Evolutionary conservation across 192 early-diverging fungal species (phyloP).

Genomic region (Coemansia sp.): DNA sequence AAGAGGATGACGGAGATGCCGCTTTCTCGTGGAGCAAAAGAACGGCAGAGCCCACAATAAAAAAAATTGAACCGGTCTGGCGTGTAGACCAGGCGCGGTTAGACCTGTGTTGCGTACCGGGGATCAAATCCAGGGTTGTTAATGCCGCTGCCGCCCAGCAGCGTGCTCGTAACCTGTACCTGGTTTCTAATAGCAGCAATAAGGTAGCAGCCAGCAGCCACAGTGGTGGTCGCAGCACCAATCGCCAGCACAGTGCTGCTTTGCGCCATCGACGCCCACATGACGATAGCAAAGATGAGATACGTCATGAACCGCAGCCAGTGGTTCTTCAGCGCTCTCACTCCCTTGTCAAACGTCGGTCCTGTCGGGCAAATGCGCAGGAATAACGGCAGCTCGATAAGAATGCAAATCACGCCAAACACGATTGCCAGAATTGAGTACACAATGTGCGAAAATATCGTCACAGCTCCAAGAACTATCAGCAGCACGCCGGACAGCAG

Average conservation of each 20-base stretch:
- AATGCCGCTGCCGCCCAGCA: slow-evolving; percentile 38
- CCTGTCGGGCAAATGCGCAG: slow-evolving; percentile 48
- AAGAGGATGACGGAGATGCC: not conserved
- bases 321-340: slow-evolving; percentile 48
- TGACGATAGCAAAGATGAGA: slow-evolving; percentile 50
- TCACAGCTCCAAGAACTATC: slow-evolving; percentile 51
- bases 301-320: slow-evolving; percentile 51
- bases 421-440: slow-evolving; percentile 54
- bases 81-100: not conserved
- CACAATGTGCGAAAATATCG: slow-evolving; percentile 39
- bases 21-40: too few species aligned
- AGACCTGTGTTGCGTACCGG: slow-evolving; percentile 25
- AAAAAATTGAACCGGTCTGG: too few species aligned
- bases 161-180: slow-evolving; percentile 36
- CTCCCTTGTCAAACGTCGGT: slow-evolving; percentile 31
- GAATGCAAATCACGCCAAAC: slow-evolving; percentile 50
- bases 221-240: slow-evolving; percentile 43
- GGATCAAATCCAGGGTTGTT: slow-evolving; percentile 32
- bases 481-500: slow-evolving; percentile 51
- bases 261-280: slow-evolving; percentile 55
- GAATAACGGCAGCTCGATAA: slow-evolving; percentile 42
- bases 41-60: too few species aligned
- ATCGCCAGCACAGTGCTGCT: slow-evolving; percentile 46
- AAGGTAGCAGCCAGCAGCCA: slow-evolving; percentile 45
- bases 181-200: slow-evolving; percentile 53